Conservation (phyloP, 495 filamentous ascomycete species). For the Hypoxylon trugodes region DNA sequence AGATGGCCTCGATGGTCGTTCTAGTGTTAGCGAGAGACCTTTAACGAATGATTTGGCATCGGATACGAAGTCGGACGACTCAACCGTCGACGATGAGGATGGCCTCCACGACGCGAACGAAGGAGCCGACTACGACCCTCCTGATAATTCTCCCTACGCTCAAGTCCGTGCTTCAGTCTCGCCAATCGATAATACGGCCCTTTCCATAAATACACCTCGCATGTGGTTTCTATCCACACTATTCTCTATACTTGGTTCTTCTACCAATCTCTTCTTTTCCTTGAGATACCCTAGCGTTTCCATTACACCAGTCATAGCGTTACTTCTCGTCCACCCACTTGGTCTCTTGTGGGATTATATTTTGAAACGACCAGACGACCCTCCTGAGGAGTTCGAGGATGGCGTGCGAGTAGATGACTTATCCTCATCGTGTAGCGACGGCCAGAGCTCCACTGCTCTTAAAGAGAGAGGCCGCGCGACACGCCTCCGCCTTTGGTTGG, state of each 20-base stretch:
- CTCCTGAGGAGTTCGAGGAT: slow-evolving; percentile 65
- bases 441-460: slow-evolving; percentile 24
- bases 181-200: slow-evolving; percentile 71
- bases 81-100: slow-evolving; percentile 36
- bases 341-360: slow-evolving; percentile 79
- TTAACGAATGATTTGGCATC: slow-evolving; percentile 47
- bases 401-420: slow-evolving; percentile 50
- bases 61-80: slow-evolving; percentile 37
- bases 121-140: slow-evolving; percentile 57
- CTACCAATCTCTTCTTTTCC: slow-evolving; percentile 85
- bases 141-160: slow-evolving; percentile 72
- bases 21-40: slow-evolving; percentile 52
- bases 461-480: slow-evolving; percentile 46
- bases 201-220: slow-evolving; percentile 85
- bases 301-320: slow-evolving; percentile 84
- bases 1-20: slow-evolving; percentile 56
- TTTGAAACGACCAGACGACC: slow-evolving; percentile 69
- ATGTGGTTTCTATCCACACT: slow-evolving; percentile 85
- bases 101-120: slow-evolving; percentile 43
- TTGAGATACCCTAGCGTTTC: slow-evolving; percentile 86
- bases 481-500: slow-evolving; percentile 73
- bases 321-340: slow-evolving; percentile 82
- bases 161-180: slow-evolving; percentile 82
- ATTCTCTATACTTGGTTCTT: slow-evolving; percentile 81
- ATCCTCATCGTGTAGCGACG: not conserved